A percentile compares a stretch with the other conserved stretches of the same genome.
These are phyloP conservation scores for Aspergillus hancockii DNA, from an alignment of 495 filamentous ascomycete species.

Conservation along the genomic window DNA sequence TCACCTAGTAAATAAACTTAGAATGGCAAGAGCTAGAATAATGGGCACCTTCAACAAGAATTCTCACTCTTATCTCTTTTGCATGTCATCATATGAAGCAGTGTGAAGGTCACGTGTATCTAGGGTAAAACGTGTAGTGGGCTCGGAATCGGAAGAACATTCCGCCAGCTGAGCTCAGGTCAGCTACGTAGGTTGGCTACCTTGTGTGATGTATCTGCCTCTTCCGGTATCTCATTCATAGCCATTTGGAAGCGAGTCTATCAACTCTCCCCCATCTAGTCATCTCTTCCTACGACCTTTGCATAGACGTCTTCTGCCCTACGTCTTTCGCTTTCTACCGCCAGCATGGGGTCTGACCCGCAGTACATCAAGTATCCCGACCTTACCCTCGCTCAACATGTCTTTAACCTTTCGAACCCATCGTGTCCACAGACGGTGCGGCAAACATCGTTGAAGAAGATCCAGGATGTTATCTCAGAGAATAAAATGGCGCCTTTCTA, in stretches of 20 bases:
- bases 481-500: conserved; percentile 98
- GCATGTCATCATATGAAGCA: no score
- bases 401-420: conserved; percentile 95
- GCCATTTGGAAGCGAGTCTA: conserved; percentile 22
- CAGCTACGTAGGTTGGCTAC: conserved; percentile 24
- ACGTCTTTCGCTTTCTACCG: conserved; percentile 17
- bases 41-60: no score
- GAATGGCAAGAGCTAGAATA: no score
- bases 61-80: no score
- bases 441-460: conserved; percentile 73
- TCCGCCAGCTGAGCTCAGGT: conserved; percentile 47
- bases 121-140: neutral
- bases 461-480: conserved; percentile 90
- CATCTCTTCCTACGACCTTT: conserved; percentile 14
- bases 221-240: conserved; percentile 16
- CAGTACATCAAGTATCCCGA: conserved; percentile 95
- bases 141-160: conserved; percentile 37
- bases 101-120: neutral
- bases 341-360: conserved; percentile 91
- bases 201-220: conserved; percentile 38
- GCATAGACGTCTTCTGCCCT: conserved; percentile 5
- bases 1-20: neutral
- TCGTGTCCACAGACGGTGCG: conserved; percentile 66
- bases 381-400: conserved; percentile 89
- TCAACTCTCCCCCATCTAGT: conserved; percentile 15